Evolutionary conservation across 768 basidiomycete species (phyloP), one percentile per base, ranked within the genome.

Genomic region (Amanita pseudoporphyria): DNA sequence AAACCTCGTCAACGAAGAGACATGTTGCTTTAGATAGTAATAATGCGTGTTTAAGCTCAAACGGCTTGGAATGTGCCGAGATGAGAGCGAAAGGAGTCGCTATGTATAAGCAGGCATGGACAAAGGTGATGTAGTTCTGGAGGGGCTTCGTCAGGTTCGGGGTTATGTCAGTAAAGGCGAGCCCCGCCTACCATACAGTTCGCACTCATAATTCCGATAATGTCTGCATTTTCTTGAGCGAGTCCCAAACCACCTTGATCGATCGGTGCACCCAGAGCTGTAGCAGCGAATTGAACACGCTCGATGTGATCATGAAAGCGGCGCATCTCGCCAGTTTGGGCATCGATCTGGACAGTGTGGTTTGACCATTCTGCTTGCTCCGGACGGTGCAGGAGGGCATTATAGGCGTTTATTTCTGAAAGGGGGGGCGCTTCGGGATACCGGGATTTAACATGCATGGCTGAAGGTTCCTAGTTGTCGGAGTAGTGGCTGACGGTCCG

Each of bases 131-230:
- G 47, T 66, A 70, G 44, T 70, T 67, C 69, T 70, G 5, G 2
- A 13, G 13, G 13, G 32, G 18, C 10, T 28, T n/a, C 4, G 35
- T 31, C 38, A 31, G 6, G 21, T 21, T 21, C n/a, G 10, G 6
- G 14, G 2, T 9, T 12, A 19, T 2, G 22, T 1, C 12, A 18
- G 38, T 6, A 24, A 31, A 4, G n/a, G 32, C 2, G 13, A 50
- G 9, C 3, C 9, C 12, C 7, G 62, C 78, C 54, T 63, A 85
- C 87, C 60, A 80, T 58, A 31, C 75, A 81, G 58, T 88, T 89
- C 40, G 82, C 73, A 62, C 77, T 78, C 58, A 87, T 72, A 13
- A 89, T 76, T 5, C 83, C 87, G 16, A 87, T 70, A 19, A 86
- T 75, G 46, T 84, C 81, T 0, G 68, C 69, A 16, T 72, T 67